A percentile compares a stretch with the other conserved stretches of the same genome.
phyloP scores from a whole-genome alignment of 2,329 filamentous ascomycete species.

The Pyrenophora seminiperda region DNA sequence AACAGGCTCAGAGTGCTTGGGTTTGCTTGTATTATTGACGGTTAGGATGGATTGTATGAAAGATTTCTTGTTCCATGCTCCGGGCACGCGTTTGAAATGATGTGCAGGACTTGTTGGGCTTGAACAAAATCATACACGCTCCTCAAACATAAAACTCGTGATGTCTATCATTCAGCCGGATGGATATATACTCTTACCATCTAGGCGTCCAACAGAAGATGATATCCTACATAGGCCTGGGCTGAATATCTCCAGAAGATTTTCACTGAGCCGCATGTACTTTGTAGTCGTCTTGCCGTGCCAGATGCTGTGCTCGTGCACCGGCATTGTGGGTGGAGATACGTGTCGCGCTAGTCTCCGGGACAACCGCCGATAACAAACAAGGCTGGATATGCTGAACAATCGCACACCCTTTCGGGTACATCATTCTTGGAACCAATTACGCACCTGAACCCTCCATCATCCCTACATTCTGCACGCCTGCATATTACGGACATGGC shows the following conservation, averaged over 20 bases:
- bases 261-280: not conserved
- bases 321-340: too few species aligned
- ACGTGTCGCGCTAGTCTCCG: conserved; percentile 5
- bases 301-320: conserved; percentile 2
- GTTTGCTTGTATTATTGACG: conserved; percentile 46
- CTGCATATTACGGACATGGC: conserved; percentile 32
- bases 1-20: conserved; percentile 37
- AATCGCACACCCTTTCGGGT: conserved; percentile 6
- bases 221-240: not conserved
- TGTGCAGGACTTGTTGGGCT: not conserved
- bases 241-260: not conserved
- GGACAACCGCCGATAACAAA: conserved; percentile 20
- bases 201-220: not conserved
- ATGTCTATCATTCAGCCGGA: too few species aligned
- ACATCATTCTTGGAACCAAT: conserved; percentile 12
- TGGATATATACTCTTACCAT: too few species aligned
- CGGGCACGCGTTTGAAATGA: not conserved
- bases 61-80: conserved; percentile 24
- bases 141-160: too few species aligned
- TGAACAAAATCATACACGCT: not conserved
- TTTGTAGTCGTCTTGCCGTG: not conserved
- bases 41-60: conserved; percentile 48
- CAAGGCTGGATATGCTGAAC: conserved; percentile 8
- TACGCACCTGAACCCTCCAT: conserved; percentile 1
- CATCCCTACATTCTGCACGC: conserved; percentile 5